Evolutionary conservation across 2,329 filamentous ascomycete species (phyloP).

Genomic region (Colletotrichum aenigma): DNA sequence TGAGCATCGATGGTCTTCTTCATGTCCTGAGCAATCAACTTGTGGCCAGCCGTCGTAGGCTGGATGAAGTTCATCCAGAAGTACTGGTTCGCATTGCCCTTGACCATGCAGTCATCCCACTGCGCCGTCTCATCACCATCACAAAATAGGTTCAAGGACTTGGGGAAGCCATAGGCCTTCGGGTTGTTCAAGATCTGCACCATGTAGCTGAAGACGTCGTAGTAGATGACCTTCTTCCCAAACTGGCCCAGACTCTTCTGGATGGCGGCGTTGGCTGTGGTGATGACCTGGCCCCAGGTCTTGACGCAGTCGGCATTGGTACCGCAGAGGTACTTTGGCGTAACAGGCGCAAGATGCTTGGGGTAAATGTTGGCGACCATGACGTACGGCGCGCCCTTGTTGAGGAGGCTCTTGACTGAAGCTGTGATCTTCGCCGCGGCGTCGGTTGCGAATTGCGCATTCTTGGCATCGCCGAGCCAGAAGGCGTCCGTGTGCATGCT

Average conservation of each 20-base stretch:
- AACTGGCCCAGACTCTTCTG: neutral
- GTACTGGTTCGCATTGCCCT: neutral
- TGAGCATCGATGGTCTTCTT: neutral
- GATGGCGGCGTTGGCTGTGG: neutral
- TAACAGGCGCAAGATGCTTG: neutral
- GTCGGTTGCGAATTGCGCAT: neutral
- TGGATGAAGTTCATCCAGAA: constrained; percentile 9
- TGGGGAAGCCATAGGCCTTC: neutral
- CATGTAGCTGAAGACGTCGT: neutral
- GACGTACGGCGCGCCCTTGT: neutral
- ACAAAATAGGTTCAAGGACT: neutral
- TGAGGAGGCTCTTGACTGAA: neutral
- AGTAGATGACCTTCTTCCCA: neutral
- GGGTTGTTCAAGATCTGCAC: neutral
- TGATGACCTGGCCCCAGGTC: neutral
- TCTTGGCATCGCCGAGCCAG: neutral
- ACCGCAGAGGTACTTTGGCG: neutral
- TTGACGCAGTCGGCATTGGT: neutral
- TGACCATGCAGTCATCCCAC: neutral
- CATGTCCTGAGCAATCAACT: neutral
- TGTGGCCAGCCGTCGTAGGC: neutral
- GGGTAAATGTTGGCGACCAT: neutral
- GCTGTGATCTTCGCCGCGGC: neutral
- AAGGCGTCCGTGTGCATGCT: neutral
- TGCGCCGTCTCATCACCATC: neutral